Evolutionary conservation across 2,329 filamentous ascomycete species (phyloP), one percentile per base, ranked within the genome.

Genomic region (Pseudogymnoascus sp.): DNA sequence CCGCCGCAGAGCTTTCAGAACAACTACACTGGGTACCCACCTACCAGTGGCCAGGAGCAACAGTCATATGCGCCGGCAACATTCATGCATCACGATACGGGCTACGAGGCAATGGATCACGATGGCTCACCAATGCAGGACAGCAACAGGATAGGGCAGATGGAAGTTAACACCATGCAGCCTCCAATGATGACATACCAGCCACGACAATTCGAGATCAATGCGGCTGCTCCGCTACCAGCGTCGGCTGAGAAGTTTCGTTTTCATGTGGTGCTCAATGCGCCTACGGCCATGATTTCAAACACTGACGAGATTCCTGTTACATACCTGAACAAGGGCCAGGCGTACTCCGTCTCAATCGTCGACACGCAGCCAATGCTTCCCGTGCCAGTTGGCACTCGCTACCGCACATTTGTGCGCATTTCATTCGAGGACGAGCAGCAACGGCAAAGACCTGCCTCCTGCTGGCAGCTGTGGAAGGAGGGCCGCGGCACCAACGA

Each of bases 301-400:
- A 87, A 92, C 65, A 76, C 86, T 1, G 89, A 95, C 64, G 93
- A 97, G 73, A 95, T 97, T 25, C 94, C 94, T 0, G 85, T 97
- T n/a, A 97, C 93, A 0, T 99, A 99, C 72, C 82, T 99, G 15
- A 99, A 99, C 78, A 97, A 97, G 75, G 92, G 93, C 25, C 93
- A 97, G 73, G 90, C 92, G 13, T 99, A 99, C 73, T 89, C 90
- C 0, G 79, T 99, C 15, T 89, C 89, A 2, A 83, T 99, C 29
- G 79, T 89, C 55, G 94, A 99, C 71, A 94, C 89, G 0, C 79
- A 80, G 5, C 83, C 88, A 1, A 78, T 81, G 1, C 75, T 87
- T 4, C 80, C 84, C 2, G 77, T 82, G 35, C 73, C 78, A 0
- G 82, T 82, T 4, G 86, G 85, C 7, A 79, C 87, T 12, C 88